Evolutionary conservation across 2,329 filamentous ascomycete genomes (phyloP).

Genomic region (Aspergillaceae sp.): DNA sequence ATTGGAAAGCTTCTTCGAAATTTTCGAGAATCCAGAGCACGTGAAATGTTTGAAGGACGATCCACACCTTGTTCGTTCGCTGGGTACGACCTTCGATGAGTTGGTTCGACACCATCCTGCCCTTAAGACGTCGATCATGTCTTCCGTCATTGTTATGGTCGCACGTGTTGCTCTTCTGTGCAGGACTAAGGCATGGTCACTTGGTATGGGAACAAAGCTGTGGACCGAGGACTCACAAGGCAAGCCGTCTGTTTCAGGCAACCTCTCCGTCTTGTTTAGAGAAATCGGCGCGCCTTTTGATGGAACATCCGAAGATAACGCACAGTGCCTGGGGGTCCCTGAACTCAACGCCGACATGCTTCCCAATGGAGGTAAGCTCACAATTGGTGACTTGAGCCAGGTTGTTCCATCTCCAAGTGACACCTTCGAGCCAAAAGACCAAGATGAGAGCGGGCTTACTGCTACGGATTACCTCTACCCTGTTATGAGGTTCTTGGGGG

Average conservation of each 20-base stretch:
- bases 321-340: conserved; percentile 18
- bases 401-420: conserved; percentile 17
- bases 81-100: conserved; percentile 87
- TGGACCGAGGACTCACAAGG: conserved; percentile 54
- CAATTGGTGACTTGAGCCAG: conserved; percentile 20
- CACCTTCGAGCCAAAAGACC: conserved; percentile 39
- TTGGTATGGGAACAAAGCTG: conserved; percentile 71
- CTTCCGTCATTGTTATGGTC: conserved; percentile 83
- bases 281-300: conserved; percentile 26
- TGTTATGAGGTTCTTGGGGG: conserved; percentile 65
- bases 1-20: conserved; percentile 80
- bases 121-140: conserved; percentile 69
- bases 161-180: conserved; percentile 69
- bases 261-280: conserved; percentile 32
- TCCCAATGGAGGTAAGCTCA: conserved; percentile 30
- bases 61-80: conserved; percentile 58
- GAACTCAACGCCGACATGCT: conserved; percentile 21
- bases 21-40: conserved; percentile 90
- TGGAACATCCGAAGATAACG: conserved; percentile 14
- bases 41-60: conserved; percentile 76
- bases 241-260: conserved; percentile 52
- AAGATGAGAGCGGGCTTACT: conserved; percentile 43
- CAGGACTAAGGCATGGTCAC: conserved; percentile 57
- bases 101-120: conserved; percentile 85
- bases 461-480: conserved; percentile 66